Conservation (phyloP, 345 rosid species). For the Atalantia buxifolia region DNA sequence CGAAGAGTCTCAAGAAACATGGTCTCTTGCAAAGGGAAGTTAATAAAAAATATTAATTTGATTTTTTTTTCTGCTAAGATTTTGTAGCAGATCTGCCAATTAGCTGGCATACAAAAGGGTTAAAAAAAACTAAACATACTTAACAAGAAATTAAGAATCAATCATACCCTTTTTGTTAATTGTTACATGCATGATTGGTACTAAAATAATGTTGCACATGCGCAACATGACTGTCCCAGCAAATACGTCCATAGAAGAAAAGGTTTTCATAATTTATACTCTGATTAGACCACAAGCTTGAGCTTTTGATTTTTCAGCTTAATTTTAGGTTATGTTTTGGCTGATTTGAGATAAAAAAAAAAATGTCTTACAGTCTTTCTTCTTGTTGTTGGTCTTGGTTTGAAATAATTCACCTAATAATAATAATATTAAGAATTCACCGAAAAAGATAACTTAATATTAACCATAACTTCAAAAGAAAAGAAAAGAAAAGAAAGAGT, state of each 20-base stretch:
- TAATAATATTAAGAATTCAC: too few relatives aligned
- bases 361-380: too few relatives aligned
- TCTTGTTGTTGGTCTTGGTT: not conserved
- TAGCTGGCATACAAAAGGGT: not conserved
- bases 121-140: not conserved
- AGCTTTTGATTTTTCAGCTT: not conserved
- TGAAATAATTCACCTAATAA: too few relatives aligned
- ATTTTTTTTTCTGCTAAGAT: not conserved
- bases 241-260: not conserved
- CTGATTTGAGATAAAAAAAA: too few relatives aligned
- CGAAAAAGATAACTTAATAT: too few relatives aligned
- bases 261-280: not conserved
- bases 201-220: constrained; percentile 18
- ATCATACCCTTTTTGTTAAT: not conserved
- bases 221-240: not conserved
- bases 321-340: not conserved
- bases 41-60: too few relatives aligned
- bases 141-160: not conserved
- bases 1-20: not conserved
- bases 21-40: not conserved
- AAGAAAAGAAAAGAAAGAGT: too few relatives aligned
- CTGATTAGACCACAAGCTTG: not conserved
- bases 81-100: constrained; percentile 3
- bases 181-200: not conserved
- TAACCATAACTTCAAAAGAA: too few relatives aligned